Evolutionary conservation across 2,329 filamentous ascomycete genomes (phyloP), one percentile per base, ranked within the genome.

Genomic region (Hypoxylon sp.): DNA sequence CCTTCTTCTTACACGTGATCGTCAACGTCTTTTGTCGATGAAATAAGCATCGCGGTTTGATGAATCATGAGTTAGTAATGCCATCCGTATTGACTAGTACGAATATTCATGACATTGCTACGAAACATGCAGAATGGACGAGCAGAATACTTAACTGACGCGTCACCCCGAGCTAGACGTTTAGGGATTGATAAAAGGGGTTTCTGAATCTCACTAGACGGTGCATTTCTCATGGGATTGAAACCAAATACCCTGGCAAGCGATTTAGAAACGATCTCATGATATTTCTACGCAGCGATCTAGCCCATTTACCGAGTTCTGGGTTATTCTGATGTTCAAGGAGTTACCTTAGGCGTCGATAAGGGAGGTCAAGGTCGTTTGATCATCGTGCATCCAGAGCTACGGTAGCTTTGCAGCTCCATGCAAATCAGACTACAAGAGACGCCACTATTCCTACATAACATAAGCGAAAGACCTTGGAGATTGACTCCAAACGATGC

Each of bases 1-100:
- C 60, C 55, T 31, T 15, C 15, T 24, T 8, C 19, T 60, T 10
- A 27, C 65, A 64, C 65, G 65, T 68, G 65, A 64, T 68, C 13
- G 6, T 44, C 35, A 4, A 59, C 21, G n/a, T 64, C 59, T 19
- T 24, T 54, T 39, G 47, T 56, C 10, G 19, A 52, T 21, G 21
- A 15, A 21, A 35, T 39, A 27, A 50, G 42, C 17, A 50, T 42
- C 21, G 4, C 15, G 13, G 32, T 55, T 53, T 27, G 51, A 63
- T 63, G 50, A 69, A 47, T 61, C 55, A 61, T 39, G 39, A 11
- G 32, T 67, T 47, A 44, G 15, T 64, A 37, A 67, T 52, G n/a
- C 24, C 13, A 6, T 47, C 52, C 32, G 17, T 24, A 35, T 31
- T 7, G 44, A 29, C 17, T 24, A 24, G 39, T 21, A 32, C 35